Evolutionary conservation across 1,284 basidiomycete genomes (phyloP), one percentile per base, ranked within the genome.

Genomic region (Trichosporon coremiiforme): DNA sequence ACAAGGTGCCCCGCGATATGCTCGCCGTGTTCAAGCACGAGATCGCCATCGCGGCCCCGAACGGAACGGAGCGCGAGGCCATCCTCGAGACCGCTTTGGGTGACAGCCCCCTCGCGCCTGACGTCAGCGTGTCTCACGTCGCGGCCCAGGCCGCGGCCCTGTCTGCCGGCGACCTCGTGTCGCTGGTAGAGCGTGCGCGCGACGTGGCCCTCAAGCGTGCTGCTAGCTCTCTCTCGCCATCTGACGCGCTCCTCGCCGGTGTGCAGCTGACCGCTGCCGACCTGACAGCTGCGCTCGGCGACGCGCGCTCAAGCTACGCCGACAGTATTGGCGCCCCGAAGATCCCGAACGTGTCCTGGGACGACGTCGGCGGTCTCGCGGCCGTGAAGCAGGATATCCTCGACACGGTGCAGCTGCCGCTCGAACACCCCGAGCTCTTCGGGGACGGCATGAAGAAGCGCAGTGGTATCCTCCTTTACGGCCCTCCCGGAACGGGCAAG

Each of bases 271-370:
- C 87, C 0, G 86, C 87, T 0, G 85, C 85, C 29, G 94, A 98
- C 76, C 89, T 97, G 74, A 88, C 91, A 3, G 73, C 79, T 4
- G 94, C 94, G 0, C 85, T 99, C 12, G 86, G 86, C n/a, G 88
- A 90, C 73, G 91, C 92, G 4, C 87, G 95, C 68, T 85, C 88
- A 13, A 88, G 90, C 0, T 97, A 97, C 83, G 92, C 93, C 17
- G 93, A 95, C 79, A 94, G 88, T 77, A 97, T 99, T 69, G 96
- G 96, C 13, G 94, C 95, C 20, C 97, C 97, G 0, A 95, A 93
- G 78, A 99, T 99, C 66, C 97, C 97, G 0, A 93, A 89, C 73
- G 95, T 99, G 0, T 89, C 92, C 0, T 99, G 97, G 97, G 94
- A 98, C 83, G 97, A 99, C 80, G 91, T 99, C 15, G 97, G 97